phyloP scores from a whole-genome alignment of 1,284 basidiomycete genomes.

The Athelia psychrophila region DNA sequence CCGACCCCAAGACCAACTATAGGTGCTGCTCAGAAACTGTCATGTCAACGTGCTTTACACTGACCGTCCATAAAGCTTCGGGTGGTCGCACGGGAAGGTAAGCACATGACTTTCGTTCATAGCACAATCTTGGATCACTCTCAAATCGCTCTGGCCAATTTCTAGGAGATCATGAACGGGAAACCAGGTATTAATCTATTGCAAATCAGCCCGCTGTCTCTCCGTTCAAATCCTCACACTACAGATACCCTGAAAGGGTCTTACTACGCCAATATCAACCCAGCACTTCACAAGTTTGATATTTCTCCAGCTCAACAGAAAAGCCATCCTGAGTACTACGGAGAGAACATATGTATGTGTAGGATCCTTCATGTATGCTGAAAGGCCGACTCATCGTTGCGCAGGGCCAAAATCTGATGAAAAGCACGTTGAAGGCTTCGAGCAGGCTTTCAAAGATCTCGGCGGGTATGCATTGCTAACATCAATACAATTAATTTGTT shows the following conservation, averaged over 20 bases:
- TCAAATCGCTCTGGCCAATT: not conserved
- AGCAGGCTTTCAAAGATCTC: slow-evolving; percentile 82
- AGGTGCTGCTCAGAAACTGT: slow-evolving; percentile 40
- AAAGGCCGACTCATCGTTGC: not conserved
- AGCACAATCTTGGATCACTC: not conserved
- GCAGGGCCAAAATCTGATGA: slow-evolving; percentile 70
- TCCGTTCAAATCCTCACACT: not conserved
- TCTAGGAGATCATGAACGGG: slow-evolving; percentile 91
- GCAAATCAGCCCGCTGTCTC: not conserved
- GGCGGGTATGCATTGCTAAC: slow-evolving; percentile 45
- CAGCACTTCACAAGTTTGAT: slow-evolving; percentile 60
- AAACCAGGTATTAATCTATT: slow-evolving; percentile 54
- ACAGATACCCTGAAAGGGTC: slow-evolving; percentile 85
- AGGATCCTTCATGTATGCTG: not conserved
- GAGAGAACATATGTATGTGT: slow-evolving; percentile 68
- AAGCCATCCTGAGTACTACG: slow-evolving; percentile 78
- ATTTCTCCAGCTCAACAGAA: slow-evolving; percentile 51
- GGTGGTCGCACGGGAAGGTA: slow-evolving; percentile 92
- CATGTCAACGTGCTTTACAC: slow-evolving; percentile 2
- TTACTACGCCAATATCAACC: slow-evolving; percentile 82
- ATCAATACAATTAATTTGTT: not conserved
- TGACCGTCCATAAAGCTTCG: slow-evolving; percentile 56
- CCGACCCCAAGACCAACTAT: slow-evolving; percentile 64
- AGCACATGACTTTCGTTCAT: slow-evolving; percentile 5
- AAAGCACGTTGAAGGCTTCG: slow-evolving; percentile 69